Evolutionary conservation across 352 stramenopile genomes (phyloP).

Genomic region (Globisporangium megalacanthum): DNA sequence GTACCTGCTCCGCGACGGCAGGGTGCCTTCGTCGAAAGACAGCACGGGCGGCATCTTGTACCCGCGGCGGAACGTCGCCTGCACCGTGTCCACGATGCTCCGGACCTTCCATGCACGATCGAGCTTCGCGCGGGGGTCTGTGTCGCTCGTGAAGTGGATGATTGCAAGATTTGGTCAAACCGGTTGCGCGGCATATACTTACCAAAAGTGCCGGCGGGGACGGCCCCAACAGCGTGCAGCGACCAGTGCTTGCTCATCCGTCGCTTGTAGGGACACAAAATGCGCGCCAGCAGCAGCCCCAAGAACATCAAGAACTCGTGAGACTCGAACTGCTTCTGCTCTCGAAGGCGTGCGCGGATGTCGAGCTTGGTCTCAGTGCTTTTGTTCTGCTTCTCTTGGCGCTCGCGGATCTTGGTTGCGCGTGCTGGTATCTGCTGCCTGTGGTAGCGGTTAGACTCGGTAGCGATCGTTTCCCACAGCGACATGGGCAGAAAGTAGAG

Average conservation of each 20-base stretch:
- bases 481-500: no score
- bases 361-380: no score
- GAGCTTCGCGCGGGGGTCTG: neutral
- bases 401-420: no score
- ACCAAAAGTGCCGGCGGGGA: constrained; percentile 3
- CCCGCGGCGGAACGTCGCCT: neutral
- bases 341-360: no score
- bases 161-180: neutral
- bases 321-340: no score
- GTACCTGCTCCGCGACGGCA: neutral
- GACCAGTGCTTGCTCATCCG: neutral
- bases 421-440: no score
- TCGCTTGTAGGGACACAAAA: neutral
- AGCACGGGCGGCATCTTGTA: neutral
- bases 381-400: no score
- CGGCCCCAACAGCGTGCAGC: constrained; percentile 3
- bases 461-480: no score
- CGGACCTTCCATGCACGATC: neutral
- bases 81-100: neutral
- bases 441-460: no score
- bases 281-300: no score
- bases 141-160: neutral
- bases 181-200: no score
- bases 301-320: no score
- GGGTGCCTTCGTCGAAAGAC: neutral